phyloP scores from a whole-genome alignment of 768 basidiomycete genomes.

The Lepiota subincarnata region DNA sequence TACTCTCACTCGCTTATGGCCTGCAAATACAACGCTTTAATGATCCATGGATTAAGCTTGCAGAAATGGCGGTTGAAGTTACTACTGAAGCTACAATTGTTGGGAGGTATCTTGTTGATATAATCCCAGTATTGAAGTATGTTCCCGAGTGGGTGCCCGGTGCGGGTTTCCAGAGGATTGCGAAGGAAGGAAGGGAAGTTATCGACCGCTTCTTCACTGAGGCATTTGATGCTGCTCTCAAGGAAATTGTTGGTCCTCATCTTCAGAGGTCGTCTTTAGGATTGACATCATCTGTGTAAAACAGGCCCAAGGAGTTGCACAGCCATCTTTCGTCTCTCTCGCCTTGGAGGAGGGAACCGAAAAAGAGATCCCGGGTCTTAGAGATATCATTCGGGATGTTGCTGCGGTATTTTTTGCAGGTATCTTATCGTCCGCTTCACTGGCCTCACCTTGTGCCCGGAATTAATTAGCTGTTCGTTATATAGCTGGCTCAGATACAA shows the following conservation, averaged over 20 bases:
- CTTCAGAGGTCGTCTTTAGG: too few species aligned
- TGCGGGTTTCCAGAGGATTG: conserved; percentile 27
- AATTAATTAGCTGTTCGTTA: background rate
- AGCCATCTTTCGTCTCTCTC: conserved; percentile 8
- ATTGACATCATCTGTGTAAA: too few species aligned
- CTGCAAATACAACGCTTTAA: conserved; percentile 18
- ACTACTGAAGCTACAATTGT: conserved; percentile 14
- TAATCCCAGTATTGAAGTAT: conserved; percentile 20
- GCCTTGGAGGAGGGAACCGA: conserved; percentile 3
- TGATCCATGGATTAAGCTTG: conserved; percentile 22
- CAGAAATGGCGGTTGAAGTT: conserved; percentile 16
- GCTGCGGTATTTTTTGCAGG: conserved; percentile 39
- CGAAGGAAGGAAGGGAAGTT: conserved; percentile 19
- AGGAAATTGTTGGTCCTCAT: conserved; percentile 1
- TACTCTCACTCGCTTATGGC: conserved; percentile 24
- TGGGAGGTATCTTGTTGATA: conserved; percentile 18
- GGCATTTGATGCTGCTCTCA: conserved; percentile 5
- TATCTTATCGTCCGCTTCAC: conserved; percentile 6
- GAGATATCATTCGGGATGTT: conserved; percentile 25
- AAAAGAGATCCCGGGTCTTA: background rate
- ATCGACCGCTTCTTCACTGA: background rate
- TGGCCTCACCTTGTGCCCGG: too few species aligned
- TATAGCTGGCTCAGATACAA: conserved; percentile 13
- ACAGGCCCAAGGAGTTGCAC: conserved; percentile 2
- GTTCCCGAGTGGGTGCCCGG: conserved; percentile 28